These are phyloP conservation scores for Neurospora tetrasperma DNA, from an alignment of 495 filamentous ascomycete genomes.

Conservation along the genomic window DNA sequence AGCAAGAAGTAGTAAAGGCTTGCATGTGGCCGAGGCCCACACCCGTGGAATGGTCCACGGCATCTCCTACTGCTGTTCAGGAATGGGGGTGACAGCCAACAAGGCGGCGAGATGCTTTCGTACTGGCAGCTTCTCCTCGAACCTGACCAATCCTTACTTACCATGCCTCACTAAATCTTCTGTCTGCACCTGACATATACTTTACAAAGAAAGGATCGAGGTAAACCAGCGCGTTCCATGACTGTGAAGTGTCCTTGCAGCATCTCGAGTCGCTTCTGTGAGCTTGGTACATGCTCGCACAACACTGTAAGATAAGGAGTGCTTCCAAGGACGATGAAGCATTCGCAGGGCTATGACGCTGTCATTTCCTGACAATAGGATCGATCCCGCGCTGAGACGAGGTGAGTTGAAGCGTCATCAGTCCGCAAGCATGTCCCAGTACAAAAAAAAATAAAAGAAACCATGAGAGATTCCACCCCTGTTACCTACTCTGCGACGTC, in stretches of 20 bases:
- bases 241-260: neutral
- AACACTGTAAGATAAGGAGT: neutral
- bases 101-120: neutral
- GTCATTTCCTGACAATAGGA: too few species aligned
- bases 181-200: neutral
- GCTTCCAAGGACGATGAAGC: neutral
- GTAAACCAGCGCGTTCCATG: neutral
- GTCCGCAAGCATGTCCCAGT: neutral
- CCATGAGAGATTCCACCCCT: too few species aligned
- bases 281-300: neutral
- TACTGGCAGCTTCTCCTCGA: neutral
- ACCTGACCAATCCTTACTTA: neutral
- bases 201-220: neutral
- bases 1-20: neutral
- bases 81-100: neutral
- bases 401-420: neutral
- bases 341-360: neutral
- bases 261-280: neutral
- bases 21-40: neutral
- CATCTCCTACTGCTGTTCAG: too few species aligned
- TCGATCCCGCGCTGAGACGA: too few species aligned
- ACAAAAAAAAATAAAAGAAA: neutral
- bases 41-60: too few species aligned
- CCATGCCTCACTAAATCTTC: neutral
- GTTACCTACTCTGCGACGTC: too few species aligned